Conservation (phyloP, 179 eudicot species). For the Drosera spatulata region DNA sequence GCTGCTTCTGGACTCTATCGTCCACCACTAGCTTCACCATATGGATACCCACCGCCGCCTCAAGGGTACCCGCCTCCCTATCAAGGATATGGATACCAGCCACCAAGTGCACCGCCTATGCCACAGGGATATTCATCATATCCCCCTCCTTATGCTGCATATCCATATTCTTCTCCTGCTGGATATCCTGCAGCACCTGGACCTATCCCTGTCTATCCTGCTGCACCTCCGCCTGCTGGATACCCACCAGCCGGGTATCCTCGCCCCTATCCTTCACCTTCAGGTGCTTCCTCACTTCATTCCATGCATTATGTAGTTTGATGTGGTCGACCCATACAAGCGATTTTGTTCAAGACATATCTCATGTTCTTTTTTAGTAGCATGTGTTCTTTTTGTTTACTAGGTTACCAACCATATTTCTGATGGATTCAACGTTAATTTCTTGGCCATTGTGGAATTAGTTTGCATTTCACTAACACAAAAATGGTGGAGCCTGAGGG, state of each 20-base stretch:
- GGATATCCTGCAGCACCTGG: neutral
- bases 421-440: too few relatives aligned
- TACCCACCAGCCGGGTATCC: neutral
- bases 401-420: too few relatives aligned
- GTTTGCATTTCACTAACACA: too few relatives aligned
- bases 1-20: slow-evolving; percentile 1
- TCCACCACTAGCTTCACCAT: slow-evolving; percentile 1
- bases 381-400: too few relatives aligned
- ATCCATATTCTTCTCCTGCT: neutral
- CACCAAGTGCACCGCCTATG: neutral
- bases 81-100: neutral
- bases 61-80: neutral
- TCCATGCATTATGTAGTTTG: neutral
- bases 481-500: too few relatives aligned
- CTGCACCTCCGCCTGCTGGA: neutral
- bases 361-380: too few relatives aligned
- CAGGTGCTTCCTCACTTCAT: neutral
- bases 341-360: too few relatives aligned
- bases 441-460: too few relatives aligned
- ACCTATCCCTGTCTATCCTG: neutral
- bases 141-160: neutral
- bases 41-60: neutral
- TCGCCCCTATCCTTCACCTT: neutral
- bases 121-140: neutral
- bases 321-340: too few relatives aligned